These are phyloP conservation scores for Arbutus unedo DNA, from an alignment of 148 eudicot species.

Conservation along the genomic window DNA sequence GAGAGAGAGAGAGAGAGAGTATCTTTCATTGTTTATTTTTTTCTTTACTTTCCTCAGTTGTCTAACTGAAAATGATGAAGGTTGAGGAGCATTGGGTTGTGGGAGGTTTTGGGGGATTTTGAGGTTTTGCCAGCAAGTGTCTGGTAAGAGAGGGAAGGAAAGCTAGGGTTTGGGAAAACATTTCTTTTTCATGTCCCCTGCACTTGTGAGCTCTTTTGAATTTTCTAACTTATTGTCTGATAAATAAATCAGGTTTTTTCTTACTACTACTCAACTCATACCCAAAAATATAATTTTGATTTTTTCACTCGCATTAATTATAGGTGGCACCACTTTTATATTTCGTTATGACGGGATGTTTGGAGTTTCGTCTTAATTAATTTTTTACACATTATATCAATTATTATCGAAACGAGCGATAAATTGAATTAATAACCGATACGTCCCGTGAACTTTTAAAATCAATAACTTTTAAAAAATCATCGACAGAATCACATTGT, in stretches of 20 bases:
- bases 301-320: background rate
- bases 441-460: too few relatives aligned
- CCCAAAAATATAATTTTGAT: background rate
- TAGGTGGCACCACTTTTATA: background rate
- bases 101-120: conserved; percentile 24
- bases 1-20: conserved; percentile 18
- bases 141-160: background rate
- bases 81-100: conserved; percentile 37
- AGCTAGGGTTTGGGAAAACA: background rate
- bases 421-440: too few relatives aligned
- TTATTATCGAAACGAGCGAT: too few relatives aligned
- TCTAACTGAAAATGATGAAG: conserved; percentile 50
- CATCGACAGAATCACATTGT: too few relatives aligned
- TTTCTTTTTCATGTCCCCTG: background rate
- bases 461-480: too few relatives aligned
- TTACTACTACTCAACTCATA: background rate
- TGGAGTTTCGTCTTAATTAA: background rate
- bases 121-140: background rate
- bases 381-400: too few relatives aligned
- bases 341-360: background rate
- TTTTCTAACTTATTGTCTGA: background rate
- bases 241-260: background rate
- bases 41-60: conserved; percentile 23
- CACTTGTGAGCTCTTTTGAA: background rate
- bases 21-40: conserved; percentile 16